Evolutionary conservation across 2,329 filamentous ascomycete genomes (phyloP).

Genomic region (Clonostachys rhizophaga): DNA sequence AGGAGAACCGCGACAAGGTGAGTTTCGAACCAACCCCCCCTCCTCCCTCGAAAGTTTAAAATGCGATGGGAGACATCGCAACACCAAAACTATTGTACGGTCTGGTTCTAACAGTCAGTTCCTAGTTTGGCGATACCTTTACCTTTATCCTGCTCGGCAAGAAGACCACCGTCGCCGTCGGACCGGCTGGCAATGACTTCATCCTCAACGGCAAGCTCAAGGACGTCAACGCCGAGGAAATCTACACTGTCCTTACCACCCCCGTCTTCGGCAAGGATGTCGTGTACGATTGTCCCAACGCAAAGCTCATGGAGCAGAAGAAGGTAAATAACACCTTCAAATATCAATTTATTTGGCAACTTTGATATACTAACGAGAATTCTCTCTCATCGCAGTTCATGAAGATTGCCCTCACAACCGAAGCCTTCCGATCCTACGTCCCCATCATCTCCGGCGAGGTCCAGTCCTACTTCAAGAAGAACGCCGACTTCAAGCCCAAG

Average conservation of each 20-base stretch:
- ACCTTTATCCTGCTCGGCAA: slow-evolving; percentile 85
- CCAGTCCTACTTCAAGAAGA: slow-evolving; percentile 65
- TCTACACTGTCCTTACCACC: slow-evolving; percentile 73
- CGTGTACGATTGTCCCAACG: slow-evolving; percentile 86
- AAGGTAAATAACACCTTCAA: slow-evolving; percentile 51
- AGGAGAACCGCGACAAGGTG: slow-evolving; percentile 71
- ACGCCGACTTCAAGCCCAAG: slow-evolving; percentile 60
- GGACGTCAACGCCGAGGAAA: slow-evolving; percentile 86
- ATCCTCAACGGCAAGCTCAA: slow-evolving; percentile 87
- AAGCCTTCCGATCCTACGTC: slow-evolving; percentile 72
- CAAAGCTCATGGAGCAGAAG: slow-evolving; percentile 95
- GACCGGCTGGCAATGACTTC: slow-evolving; percentile 82
- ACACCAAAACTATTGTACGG: background rate
- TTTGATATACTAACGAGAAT: background rate
- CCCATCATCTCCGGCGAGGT: slow-evolving; percentile 74
- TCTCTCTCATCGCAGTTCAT: slow-evolving; percentile 53
- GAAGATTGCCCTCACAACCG: slow-evolving; percentile 74
- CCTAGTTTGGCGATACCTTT: slow-evolving; percentile 76
- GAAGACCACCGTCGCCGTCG: slow-evolving; percentile 83
- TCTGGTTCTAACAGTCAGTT: background rate
- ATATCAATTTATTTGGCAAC: too few species aligned
- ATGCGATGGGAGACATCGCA: background rate
- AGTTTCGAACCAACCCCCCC: slow-evolving; percentile 9
- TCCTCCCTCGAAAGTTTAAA: background rate
- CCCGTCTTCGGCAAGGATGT: slow-evolving; percentile 79